These are phyloP conservation scores for Mycena chlorophos DNA, from an alignment of 768 basidiomycete species.

Conservation along the genomic window DNA sequence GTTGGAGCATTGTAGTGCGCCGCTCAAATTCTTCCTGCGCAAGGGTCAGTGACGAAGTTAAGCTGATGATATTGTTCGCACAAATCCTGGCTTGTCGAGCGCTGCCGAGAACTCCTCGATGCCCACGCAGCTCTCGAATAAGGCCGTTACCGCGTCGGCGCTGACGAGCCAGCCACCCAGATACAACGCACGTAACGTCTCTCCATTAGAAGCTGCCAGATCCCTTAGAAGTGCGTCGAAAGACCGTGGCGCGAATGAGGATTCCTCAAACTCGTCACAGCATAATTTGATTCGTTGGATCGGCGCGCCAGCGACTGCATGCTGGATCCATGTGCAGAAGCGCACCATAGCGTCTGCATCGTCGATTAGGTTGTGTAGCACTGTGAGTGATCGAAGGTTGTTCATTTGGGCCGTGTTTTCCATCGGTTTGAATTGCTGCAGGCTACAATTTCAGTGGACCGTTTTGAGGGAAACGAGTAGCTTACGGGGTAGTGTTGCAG, in stretches of 20 bases:
- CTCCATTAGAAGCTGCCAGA: slow-evolving; percentile 33
- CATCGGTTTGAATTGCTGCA: slow-evolving; percentile 45
- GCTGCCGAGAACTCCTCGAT: slow-evolving; percentile 40
- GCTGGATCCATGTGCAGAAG: slow-evolving; percentile 44
- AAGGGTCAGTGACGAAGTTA: background rate
- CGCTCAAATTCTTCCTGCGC: slow-evolving; percentile 30
- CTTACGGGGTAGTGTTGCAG: slow-evolving; percentile 55
- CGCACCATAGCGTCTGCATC: slow-evolving; percentile 25
- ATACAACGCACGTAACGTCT: slow-evolving; percentile 35
- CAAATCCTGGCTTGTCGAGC: slow-evolving; percentile 26
- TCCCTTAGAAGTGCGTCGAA: slow-evolving; percentile 43
- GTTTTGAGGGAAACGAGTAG: background rate
- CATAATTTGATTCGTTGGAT: slow-evolving; percentile 34
- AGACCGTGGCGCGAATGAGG: slow-evolving; percentile 20
- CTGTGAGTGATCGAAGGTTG: slow-evolving; percentile 34
- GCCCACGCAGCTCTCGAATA: slow-evolving; percentile 32
- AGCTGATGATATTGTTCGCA: background rate
- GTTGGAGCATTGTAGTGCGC: slow-evolving; percentile 19
- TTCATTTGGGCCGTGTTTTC: slow-evolving; percentile 23
- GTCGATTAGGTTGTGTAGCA: slow-evolving; percentile 25
- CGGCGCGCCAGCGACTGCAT: slow-evolving; percentile 35
- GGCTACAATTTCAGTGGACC: background rate
- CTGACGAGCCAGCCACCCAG: slow-evolving; percentile 36
- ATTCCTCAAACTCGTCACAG: slow-evolving; percentile 29
- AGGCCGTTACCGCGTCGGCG: slow-evolving; percentile 22